Evolutionary conservation across 2,329 filamentous ascomycete genomes (phyloP).

Genomic region (Ampelomyces quisqualis): DNA sequence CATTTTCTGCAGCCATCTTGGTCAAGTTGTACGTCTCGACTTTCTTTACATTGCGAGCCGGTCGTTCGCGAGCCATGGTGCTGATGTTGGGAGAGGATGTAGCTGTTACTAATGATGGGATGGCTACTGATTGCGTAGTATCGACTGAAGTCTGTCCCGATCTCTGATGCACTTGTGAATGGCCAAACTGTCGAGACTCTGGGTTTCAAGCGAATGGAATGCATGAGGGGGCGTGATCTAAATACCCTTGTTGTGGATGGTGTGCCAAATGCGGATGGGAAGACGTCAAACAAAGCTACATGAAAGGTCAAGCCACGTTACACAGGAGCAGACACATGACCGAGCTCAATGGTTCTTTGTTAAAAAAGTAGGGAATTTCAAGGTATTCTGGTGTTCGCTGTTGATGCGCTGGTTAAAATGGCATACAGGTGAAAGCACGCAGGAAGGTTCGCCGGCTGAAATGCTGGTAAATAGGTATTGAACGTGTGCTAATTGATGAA

Average conservation of each 20-base stretch:
- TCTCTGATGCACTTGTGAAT: too few species aligned
- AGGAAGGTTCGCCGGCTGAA: background rate
- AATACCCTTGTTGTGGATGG: constrained; percentile 5
- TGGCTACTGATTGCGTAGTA: too few species aligned
- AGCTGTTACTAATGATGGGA: background rate
- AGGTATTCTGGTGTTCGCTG: background rate
- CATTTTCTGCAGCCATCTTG: background rate
- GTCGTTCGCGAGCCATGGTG: background rate
- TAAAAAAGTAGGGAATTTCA: background rate
- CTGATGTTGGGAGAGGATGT: background rate
- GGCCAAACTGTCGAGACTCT: too few species aligned
- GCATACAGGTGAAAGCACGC: too few species aligned
- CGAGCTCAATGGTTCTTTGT: constrained; percentile 4
- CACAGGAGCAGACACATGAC: background rate
- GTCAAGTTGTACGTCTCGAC: background rate
- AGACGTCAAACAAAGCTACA: constrained; percentile 9
- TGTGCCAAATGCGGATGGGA: constrained; percentile 2
- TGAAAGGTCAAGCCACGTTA: constrained; percentile 1
- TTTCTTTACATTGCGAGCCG: background rate
- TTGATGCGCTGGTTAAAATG: background rate
- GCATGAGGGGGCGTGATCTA: background rate
- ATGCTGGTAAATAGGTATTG: constrained; percentile 13
- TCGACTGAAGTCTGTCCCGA: too few species aligned
- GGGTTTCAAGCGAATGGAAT: too few species aligned
- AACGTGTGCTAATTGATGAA: constrained; percentile 15